Conservation (phyloP, 129 eudicot species). For the Ambrosia artemisiifolia region DNA sequence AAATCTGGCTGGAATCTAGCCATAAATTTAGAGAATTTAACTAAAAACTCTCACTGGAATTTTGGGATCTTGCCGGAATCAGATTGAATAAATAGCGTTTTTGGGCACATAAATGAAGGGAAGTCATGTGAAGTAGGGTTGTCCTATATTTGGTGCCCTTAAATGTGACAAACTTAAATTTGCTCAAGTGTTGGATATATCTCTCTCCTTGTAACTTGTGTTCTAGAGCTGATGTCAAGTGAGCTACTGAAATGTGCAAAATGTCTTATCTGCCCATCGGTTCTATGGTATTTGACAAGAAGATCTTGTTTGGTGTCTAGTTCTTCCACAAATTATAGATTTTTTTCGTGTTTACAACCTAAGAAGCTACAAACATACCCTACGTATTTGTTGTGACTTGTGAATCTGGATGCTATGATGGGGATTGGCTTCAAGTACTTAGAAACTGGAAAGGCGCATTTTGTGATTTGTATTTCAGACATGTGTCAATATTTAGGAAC, state of each 20-base stretch:
- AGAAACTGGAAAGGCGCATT: not conserved
- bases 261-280: not conserved
- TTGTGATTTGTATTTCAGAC: not conserved
- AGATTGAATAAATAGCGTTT: not conserved
- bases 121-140: not conserved
- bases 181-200: not conserved
- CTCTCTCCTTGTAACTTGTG: not conserved
- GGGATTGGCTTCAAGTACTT: not conserved
- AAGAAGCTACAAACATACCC: not conserved
- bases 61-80: no score
- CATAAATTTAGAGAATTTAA: no score
- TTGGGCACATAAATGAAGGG: not conserved
- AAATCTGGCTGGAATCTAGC: no score
- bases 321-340: not conserved
- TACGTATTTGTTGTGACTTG: not conserved
- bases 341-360: not conserved
- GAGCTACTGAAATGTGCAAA: not conserved
- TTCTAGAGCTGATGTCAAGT: not conserved
- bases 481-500: not conserved
- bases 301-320: not conserved
- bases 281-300: conserved; percentile 9
- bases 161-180: not conserved
- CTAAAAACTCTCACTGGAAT: no score
- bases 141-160: not conserved
- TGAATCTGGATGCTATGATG: not conserved